Evolutionary conservation across 148 eudicot species (phyloP).

Genomic region (Mesembryanthemum crystallinum): DNA sequence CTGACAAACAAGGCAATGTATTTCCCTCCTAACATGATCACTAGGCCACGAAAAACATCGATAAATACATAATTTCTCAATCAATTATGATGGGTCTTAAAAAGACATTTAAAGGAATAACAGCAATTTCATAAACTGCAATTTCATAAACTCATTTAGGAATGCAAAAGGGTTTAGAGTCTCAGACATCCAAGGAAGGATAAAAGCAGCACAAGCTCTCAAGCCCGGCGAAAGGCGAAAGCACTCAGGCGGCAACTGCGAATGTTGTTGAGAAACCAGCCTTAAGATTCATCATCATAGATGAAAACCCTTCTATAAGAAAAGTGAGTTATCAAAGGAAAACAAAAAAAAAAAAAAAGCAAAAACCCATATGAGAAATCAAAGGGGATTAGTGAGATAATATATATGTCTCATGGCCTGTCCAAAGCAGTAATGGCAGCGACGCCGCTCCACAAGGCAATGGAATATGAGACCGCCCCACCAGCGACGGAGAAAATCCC

Average conservation of each 20-base stretch:
- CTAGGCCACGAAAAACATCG: too few species aligned
- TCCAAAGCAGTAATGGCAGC: conserved; percentile 31
- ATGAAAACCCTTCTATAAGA: background rate
- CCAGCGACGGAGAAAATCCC: conserved; percentile 1
- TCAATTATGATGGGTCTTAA: too few species aligned
- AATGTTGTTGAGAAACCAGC: background rate
- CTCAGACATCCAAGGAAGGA: too few species aligned
- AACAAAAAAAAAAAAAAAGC: background rate
- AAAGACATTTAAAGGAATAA: too few species aligned
- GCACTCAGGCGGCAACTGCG: background rate
- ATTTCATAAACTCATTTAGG: too few species aligned
- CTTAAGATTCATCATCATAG: background rate
- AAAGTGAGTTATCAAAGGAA: background rate
- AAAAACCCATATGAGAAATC: background rate
- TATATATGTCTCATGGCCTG: conserved; percentile 34
- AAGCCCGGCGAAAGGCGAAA: too few species aligned
- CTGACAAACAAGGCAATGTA: too few species aligned
- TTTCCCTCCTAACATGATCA: too few species aligned
- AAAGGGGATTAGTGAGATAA: background rate
- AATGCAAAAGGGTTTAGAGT: too few species aligned
- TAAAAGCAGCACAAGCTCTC: too few species aligned
- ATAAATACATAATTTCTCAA: too few species aligned
- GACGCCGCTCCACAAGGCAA: conserved; percentile 35
- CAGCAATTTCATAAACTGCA: too few species aligned
- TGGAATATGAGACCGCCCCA: conserved; percentile 35